Conservation (phyloP, 2,329 filamentous ascomycete genomes). For the Beauveria caledonica region DNA sequence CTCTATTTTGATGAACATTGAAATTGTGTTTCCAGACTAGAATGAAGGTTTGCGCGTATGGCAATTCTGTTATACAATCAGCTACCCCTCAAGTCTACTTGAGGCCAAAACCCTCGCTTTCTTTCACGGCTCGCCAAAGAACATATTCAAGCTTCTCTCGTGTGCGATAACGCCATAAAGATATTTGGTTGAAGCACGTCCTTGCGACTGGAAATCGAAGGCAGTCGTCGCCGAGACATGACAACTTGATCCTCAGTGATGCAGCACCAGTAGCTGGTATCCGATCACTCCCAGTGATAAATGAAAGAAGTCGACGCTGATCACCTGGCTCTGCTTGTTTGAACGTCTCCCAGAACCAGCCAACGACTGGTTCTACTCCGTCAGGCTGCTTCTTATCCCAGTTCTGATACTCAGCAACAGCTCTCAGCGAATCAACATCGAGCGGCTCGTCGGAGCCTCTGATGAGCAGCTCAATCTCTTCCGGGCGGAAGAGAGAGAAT, state of each 20-base stretch:
- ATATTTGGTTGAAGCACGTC: slow-evolving; percentile 84
- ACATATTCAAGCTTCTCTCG: slow-evolving; percentile 59
- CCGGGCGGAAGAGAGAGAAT: slow-evolving; percentile 75
- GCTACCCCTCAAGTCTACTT: slow-evolving; percentile 44
- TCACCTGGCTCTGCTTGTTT: slow-evolving; percentile 53
- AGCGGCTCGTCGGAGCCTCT: slow-evolving; percentile 77
- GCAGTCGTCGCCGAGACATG: slow-evolving; percentile 66
- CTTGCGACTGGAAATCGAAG: slow-evolving; percentile 74
- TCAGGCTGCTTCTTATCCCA: slow-evolving; percentile 55
- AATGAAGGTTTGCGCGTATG: not conserved
- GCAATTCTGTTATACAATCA: not conserved
- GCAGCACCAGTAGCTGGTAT: slow-evolving; percentile 83
- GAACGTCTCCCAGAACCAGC: slow-evolving; percentile 88
- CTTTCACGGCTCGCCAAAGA: slow-evolving; percentile 79
- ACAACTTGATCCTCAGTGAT: slow-evolving; percentile 67
- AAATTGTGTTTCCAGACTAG: not conserved
- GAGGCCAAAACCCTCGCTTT: slow-evolving; percentile 87
- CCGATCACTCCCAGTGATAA: slow-evolving; percentile 84
- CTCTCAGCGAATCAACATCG: slow-evolving; percentile 66
- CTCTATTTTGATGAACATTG: not conserved
- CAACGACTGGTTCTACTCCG: slow-evolving; percentile 57
- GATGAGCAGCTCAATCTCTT: slow-evolving; percentile 84
- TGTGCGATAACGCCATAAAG: slow-evolving; percentile 63
- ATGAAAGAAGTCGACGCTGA: slow-evolving; percentile 72
- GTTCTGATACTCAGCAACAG: slow-evolving; percentile 73